Conservation (phyloP, 768 basidiomycete genomes). For the Mycena latifolia region DNA sequence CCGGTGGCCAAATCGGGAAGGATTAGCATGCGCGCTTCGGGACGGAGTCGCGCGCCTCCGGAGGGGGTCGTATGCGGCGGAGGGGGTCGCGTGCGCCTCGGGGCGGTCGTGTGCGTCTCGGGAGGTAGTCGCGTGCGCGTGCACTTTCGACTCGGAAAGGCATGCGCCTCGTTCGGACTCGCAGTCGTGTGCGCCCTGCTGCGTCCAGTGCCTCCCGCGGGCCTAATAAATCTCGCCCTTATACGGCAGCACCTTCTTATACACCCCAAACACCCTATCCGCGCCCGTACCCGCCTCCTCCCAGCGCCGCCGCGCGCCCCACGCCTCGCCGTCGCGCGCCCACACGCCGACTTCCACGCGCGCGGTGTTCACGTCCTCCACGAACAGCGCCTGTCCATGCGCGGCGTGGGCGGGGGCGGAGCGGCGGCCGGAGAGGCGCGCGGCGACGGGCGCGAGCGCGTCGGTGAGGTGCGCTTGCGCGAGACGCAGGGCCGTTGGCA, state of each 20-base stretch:
- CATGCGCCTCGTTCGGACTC: too few species aligned
- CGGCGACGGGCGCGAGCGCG: conserved; percentile 33
- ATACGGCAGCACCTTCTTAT: conserved; percentile 32
- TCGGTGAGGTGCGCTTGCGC: conserved; percentile 25
- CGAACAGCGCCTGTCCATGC: conserved; percentile 16
- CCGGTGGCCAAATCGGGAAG: too few species aligned
- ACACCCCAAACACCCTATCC: conserved; percentile 34
- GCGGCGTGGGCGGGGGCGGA: conserved; percentile 2
- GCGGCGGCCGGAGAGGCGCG: conserved; percentile 26
- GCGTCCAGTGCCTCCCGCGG: too few species aligned
- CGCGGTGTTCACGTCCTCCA: conserved; percentile 34
- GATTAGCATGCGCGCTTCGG: too few species aligned
- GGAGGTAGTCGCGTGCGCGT: too few species aligned
- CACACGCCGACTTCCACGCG: conserved; percentile 35
- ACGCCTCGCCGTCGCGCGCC: conserved; percentile 8
- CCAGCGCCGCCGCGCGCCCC: conserved; percentile 20
- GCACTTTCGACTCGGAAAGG: too few species aligned
- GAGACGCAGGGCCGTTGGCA: conserved; percentile 29
- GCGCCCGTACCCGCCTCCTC: conserved; percentile 12
- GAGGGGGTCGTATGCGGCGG: too few species aligned
- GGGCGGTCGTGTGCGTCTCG: too few species aligned
- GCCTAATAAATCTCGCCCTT: conserved; percentile 33
- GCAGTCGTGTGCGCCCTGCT: too few species aligned
- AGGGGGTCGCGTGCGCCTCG: too few species aligned
- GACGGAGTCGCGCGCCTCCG: too few species aligned